Evolutionary conservation across 331 rosid species (phyloP).

Genomic region (Ulmus americana): DNA sequence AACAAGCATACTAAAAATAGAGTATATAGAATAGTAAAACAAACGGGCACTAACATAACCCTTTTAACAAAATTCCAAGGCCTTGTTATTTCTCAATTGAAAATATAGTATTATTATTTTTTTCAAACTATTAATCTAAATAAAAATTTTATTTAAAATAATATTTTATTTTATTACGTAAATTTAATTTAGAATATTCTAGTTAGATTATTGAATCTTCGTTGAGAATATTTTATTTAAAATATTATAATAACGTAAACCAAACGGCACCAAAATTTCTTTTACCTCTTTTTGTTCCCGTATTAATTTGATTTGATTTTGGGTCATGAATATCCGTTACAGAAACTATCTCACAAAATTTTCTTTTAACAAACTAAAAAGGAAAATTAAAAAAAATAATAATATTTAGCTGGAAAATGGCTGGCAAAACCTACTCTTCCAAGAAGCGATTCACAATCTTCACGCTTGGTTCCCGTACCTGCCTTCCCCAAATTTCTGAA

Average conservation of each 20-base stretch:
- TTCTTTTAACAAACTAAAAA: conserved; percentile 9
- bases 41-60: not conserved
- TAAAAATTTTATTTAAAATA: not conserved
- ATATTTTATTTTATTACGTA: too few relatives aligned
- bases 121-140: not conserved
- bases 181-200: too few relatives aligned
- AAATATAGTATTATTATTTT: not conserved
- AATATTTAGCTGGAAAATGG: conserved; percentile 44
- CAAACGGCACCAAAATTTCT: conserved; percentile 7
- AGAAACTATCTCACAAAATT: conserved; percentile 25
- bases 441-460: conserved; percentile 81
- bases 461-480: conserved; percentile 71
- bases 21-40: too few relatives aligned
- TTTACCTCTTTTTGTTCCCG: not conserved
- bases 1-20: too few relatives aligned
- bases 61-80: not conserved
- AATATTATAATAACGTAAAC: conserved; percentile 7
- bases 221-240: too few relatives aligned
- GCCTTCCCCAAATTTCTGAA: conserved; percentile 56
- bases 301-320: too few relatives aligned
- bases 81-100: too few relatives aligned
- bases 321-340: not conserved
- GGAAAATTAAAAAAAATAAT: not conserved
- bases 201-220: too few relatives aligned
- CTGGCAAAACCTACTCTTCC: conserved; percentile 81